Evolutionary conservation across 1,284 basidiomycete species (phyloP).

Genomic region (Sutorius eximius): DNA sequence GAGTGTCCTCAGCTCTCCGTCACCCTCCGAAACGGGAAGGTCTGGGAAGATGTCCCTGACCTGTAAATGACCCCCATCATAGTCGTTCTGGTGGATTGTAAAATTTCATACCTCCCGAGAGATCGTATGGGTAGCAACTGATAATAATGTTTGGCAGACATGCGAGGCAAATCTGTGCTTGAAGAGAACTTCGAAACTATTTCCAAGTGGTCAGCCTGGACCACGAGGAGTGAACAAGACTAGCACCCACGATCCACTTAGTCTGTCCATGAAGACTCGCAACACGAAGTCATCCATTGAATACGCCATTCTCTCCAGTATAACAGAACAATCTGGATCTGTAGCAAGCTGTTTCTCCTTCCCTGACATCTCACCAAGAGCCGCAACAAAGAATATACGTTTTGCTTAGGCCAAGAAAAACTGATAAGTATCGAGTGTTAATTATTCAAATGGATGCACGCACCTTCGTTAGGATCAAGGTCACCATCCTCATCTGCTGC

Average conservation of each 20-base stretch:
- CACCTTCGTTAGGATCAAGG: slow-evolving; percentile 75
- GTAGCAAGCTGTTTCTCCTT: slow-evolving; percentile 89
- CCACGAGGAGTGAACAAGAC: background rate
- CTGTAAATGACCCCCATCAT: slow-evolving; percentile 38
- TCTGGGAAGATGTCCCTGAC: slow-evolving; percentile 60
- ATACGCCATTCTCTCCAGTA: slow-evolving; percentile 84
- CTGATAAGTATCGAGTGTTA: background rate
- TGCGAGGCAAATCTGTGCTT: slow-evolving; percentile 89
- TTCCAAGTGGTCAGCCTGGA: slow-evolving; percentile 4
- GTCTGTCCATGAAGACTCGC: slow-evolving; percentile 81
- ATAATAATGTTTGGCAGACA: slow-evolving; percentile 86
- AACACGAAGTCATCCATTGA: slow-evolving; percentile 94
- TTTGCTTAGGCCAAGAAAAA: slow-evolving; percentile 54
- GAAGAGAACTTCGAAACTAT: slow-evolving; percentile 66
- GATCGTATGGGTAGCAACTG: slow-evolving; percentile 71
- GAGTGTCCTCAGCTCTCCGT: slow-evolving; percentile 73
- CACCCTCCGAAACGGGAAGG: slow-evolving; percentile 47
- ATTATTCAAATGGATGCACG: background rate
- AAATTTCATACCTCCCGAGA: slow-evolving; percentile 67
- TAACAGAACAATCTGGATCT: slow-evolving; percentile 87
- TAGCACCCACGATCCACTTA: slow-evolving; percentile 78
- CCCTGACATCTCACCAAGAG: slow-evolving; percentile 77
- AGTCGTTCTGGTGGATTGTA: background rate
- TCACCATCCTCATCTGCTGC: slow-evolving; percentile 47
- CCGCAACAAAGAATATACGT: slow-evolving; percentile 80